phyloP scores from a whole-genome alignment of 495 filamentous ascomycete genomes.

The Hypoxylon cercidicola region DNA sequence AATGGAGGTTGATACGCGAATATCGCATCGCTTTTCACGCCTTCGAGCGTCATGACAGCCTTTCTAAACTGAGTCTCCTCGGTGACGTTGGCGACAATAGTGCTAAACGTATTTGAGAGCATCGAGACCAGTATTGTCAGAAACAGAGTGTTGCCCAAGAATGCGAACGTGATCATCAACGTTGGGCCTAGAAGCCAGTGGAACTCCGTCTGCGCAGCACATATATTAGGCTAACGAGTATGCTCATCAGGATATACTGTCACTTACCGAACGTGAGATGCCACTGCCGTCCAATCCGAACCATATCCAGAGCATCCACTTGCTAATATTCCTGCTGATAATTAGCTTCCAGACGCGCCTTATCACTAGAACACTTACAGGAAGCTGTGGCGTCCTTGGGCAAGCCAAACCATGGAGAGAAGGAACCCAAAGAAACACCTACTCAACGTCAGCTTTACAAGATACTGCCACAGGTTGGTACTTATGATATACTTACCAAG shows the following conservation, averaged over 20 bases:
- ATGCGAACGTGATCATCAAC: slow-evolving; percentile 77
- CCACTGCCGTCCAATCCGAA: slow-evolving; percentile 80
- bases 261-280: slow-evolving; percentile 66
- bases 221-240: slow-evolving; percentile 1
- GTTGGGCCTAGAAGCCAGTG: slow-evolving; percentile 73
- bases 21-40: slow-evolving; percentile 77
- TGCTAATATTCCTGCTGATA: slow-evolving; percentile 66
- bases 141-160: slow-evolving; percentile 80
- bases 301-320: slow-evolving; percentile 88
- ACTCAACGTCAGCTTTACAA: slow-evolving; percentile 7
- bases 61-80: slow-evolving; percentile 77
- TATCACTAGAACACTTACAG: slow-evolving; percentile 44
- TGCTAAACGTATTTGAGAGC: slow-evolving; percentile 76
- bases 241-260: not conserved
- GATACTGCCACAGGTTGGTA: not conserved
- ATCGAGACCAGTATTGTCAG: slow-evolving; percentile 80
- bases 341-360: slow-evolving; percentile 25
- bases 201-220: slow-evolving; percentile 59
- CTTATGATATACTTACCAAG: slow-evolving; percentile 56
- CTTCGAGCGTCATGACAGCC: slow-evolving; percentile 78
- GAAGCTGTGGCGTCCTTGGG: slow-evolving; percentile 55
- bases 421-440: slow-evolving; percentile 76
- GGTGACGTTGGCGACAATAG: slow-evolving; percentile 69
- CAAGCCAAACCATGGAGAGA: slow-evolving; percentile 75
- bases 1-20: slow-evolving; percentile 80